Conservation (phyloP, 345 rosid species). For the Heritiera fomes region DNA sequence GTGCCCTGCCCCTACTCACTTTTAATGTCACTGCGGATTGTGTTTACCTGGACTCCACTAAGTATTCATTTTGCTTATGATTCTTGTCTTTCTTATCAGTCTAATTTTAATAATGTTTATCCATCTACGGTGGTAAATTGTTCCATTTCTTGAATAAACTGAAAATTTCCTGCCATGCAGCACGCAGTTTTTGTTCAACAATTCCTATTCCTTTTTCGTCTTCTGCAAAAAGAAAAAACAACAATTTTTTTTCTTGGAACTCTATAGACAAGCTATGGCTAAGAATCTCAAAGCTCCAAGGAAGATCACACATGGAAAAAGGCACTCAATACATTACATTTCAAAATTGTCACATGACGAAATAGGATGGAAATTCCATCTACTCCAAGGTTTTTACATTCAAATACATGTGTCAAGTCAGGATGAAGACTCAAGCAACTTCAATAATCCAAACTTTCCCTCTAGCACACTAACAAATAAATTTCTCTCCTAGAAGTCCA, state of each 20-base stretch:
- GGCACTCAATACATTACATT: background rate
- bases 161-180: background rate
- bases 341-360: background rate
- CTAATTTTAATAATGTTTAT: too few species aligned
- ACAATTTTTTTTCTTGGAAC: too few species aligned
- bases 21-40: conserved; percentile 6
- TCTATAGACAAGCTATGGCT: background rate
- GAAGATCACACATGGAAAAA: background rate
- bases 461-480: background rate
- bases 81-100: background rate
- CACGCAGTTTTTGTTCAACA: background rate
- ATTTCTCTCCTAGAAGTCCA: conserved; percentile 50
- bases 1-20: conserved; percentile 47
- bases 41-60: background rate
- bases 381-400: background rate
- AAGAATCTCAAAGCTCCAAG: background rate
- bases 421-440: background rate
- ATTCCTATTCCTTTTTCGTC: too few species aligned
- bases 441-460: background rate
- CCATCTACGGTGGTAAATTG: background rate
- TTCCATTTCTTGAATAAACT: conserved; percentile 12
- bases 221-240: too few species aligned
- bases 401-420: background rate
- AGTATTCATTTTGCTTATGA: background rate
- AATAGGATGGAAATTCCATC: background rate